phyloP scores from a whole-genome alignment of 768 basidiomycete species.

The Russula griseocarnosa region DNA sequence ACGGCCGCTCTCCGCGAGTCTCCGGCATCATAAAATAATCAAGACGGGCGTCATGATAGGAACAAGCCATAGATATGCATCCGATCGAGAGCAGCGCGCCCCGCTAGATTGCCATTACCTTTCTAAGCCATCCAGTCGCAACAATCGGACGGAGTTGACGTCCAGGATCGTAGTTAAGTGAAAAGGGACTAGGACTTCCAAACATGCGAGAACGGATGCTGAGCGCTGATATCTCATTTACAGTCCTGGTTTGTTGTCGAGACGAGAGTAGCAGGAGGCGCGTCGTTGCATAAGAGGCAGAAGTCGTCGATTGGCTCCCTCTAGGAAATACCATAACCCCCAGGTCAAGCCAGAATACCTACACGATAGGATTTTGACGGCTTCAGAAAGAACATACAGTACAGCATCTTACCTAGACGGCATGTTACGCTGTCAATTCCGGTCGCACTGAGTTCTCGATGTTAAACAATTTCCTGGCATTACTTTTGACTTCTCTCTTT shows the following conservation, averaged over 20 bases:
- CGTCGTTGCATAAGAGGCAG: neutral
- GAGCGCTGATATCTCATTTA: too few species aligned
- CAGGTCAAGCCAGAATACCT: neutral
- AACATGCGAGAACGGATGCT: neutral
- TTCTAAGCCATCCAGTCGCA: neutral
- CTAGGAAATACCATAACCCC: neutral
- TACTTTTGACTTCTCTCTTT: neutral
- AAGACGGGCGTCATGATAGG: neutral
- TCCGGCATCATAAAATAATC: neutral
- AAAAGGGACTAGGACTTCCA: neutral
- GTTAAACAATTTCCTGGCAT: neutral
- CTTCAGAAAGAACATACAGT: neutral
- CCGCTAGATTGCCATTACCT: too few species aligned
- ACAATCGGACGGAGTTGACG: neutral
- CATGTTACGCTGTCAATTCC: neutral
- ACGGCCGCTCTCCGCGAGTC: too few species aligned
- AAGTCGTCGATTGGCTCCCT: neutral
- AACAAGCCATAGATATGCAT: neutral
- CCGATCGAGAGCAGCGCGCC: neutral
- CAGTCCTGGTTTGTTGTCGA: neutral
- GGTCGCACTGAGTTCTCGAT: neutral
- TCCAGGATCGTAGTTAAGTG: neutral
- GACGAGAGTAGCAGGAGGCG: neutral
- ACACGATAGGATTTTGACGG: neutral
- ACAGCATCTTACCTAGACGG: neutral